These are phyloP conservation scores for Ulvella scutata DNA, from an alignment of 139 green algal genomes.

Conservation along the genomic window DNA sequence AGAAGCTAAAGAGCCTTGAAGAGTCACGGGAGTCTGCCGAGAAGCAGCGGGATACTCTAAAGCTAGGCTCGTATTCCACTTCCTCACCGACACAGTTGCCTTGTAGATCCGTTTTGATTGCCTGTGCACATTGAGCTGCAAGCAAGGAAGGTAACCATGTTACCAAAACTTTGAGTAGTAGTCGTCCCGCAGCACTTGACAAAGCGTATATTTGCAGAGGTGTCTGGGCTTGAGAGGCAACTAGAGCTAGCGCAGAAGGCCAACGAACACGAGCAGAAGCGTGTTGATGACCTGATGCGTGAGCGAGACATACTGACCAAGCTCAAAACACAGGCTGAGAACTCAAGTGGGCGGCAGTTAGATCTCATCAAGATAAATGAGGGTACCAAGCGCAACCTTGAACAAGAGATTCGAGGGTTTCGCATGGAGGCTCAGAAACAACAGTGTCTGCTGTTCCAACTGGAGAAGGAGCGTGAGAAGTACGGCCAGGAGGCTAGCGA, in stretches of 20 bases:
- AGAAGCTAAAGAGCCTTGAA: constrained; percentile 43
- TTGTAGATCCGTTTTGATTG: constrained; percentile 4
- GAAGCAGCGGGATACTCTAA: constrained; percentile 32
- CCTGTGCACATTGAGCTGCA: background rate
- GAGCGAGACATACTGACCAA: constrained; percentile 83
- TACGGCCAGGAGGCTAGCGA: constrained; percentile 60
- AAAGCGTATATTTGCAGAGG: background rate
- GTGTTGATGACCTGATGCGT: constrained; percentile 63
- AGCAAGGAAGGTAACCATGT: constrained; percentile 10
- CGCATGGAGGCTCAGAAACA: constrained; percentile 49
- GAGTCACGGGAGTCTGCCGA: constrained; percentile 36
- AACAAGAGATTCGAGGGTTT: constrained; percentile 59
- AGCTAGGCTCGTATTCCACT: constrained; percentile 5
- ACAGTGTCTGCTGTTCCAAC: constrained; percentile 39
- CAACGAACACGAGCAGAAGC: constrained; percentile 37
- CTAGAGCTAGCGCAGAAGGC: constrained; percentile 14
- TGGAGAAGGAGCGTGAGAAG: constrained; percentile 75
- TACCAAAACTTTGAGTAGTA: background rate
- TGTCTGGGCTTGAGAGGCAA: constrained; percentile 29
- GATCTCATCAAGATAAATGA: constrained; percentile 80
- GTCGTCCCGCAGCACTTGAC: background rate
- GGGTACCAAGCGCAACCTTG: constrained; percentile 66
- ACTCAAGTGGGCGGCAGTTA: constrained; percentile 55
- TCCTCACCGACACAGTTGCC: background rate
- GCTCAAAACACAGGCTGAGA: constrained; percentile 65